Evolutionary conservation across 2,329 filamentous ascomycete species (phyloP).

Genomic region (Fusarium chlamydosporum): DNA sequence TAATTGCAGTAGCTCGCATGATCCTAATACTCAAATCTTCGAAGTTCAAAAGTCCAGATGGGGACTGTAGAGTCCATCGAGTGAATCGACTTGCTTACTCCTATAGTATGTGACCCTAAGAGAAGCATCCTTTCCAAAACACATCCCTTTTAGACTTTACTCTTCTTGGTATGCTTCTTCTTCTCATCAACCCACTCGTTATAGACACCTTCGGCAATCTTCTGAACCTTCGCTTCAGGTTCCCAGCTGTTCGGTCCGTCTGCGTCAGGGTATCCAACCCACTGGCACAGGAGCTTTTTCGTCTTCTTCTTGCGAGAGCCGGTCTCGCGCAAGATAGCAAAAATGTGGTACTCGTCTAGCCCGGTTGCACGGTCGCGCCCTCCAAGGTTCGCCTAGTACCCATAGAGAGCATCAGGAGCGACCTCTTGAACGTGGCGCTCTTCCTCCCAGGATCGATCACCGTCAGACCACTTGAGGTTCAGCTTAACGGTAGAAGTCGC

Average conservation of each 20-base stretch:
- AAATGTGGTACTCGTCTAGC: not conserved
- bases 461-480: not conserved
- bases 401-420: not conserved
- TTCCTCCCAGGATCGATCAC: accelerated
- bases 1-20: too few relatives aligned
- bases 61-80: too few relatives aligned
- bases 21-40: too few relatives aligned
- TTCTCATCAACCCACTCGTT: not conserved
- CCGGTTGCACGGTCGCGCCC: not conserved
- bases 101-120: too few relatives aligned
- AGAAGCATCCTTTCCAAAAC: not conserved
- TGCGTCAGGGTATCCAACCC: slow-evolving; percentile 1
- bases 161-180: not conserved
- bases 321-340: not conserved
- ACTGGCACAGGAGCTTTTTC: not conserved
- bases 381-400: slow-evolving; percentile 1
- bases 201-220: not conserved
- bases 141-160: not conserved
- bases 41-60: too few relatives aligned
- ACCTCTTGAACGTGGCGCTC: not conserved
- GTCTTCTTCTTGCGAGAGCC: not conserved
- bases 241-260: not conserved
- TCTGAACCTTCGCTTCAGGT: not conserved
- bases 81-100: too few relatives aligned
- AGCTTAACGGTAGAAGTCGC: not conserved